Evolutionary conservation across 78 protist genomes (phyloP).

Genomic region (Polysphondylium violaceum): DNA sequence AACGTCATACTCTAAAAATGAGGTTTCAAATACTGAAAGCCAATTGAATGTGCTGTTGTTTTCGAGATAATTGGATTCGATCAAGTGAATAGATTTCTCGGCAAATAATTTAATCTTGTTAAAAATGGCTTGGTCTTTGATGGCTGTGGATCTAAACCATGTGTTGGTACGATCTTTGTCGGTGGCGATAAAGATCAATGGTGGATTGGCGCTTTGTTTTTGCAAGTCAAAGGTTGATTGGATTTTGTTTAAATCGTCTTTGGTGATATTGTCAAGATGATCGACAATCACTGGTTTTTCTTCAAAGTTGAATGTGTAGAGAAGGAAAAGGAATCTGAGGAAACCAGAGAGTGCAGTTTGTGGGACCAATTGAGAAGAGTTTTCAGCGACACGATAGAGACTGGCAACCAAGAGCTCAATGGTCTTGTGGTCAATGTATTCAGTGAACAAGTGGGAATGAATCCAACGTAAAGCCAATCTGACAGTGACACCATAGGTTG

Average conservation of each 20-base stretch:
- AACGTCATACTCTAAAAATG: constrained; percentile 37
- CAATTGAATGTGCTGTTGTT: constrained; percentile 9
- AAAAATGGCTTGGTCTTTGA: not conserved
- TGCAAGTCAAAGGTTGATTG: constrained; percentile 17
- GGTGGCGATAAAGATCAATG: constrained; percentile 60
- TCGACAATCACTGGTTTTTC: constrained; percentile 56
- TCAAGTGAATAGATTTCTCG: constrained; percentile 22
- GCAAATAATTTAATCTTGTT: constrained; percentile 6
- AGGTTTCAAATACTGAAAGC: constrained; percentile 38
- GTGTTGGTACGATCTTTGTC: constrained; percentile 19
- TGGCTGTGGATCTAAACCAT: constrained; percentile 31
- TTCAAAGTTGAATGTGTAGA: constrained; percentile 3
- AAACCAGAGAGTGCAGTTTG: constrained; percentile 41
- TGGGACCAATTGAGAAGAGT: not conserved
- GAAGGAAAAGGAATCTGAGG: constrained; percentile 45
- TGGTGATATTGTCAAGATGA: not conserved
- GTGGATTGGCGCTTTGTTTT: constrained; percentile 24
- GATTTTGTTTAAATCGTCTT: not conserved
- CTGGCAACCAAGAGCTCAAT: constrained; percentile 48
- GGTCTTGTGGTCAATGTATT: constrained; percentile 1
- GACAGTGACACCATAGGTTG: constrained; percentile 24
- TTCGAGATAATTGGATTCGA: not conserved
- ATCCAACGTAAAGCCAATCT: constrained; percentile 58
- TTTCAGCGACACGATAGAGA: not conserved
- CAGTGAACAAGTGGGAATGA: constrained; percentile 36